A percentile compares a stretch with the other conserved stretches of the same genome.
Evolutionary conservation across 305 asterid genomes (phyloP).

Genomic region (Stenogyne calaminthoides): DNA sequence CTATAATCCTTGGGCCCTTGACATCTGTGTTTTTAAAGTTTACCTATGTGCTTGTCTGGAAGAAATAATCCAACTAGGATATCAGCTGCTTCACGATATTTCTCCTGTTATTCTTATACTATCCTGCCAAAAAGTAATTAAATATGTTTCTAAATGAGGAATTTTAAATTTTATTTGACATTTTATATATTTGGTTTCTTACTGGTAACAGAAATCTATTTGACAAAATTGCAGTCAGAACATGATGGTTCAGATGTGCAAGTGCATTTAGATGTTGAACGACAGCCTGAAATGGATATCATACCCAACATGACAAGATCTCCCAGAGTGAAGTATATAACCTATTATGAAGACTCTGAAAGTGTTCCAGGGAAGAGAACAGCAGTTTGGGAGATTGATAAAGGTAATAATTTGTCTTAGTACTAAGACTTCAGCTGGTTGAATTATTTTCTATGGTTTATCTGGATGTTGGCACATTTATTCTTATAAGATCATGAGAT

Average conservation of each 20-base stretch:
- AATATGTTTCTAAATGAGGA: not conserved
- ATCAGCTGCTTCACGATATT: conserved; percentile 8
- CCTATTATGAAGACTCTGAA: conserved; percentile 97
- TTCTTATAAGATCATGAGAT: conserved; percentile 12
- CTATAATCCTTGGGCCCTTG: not conserved
- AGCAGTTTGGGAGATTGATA: conserved; percentile 99
- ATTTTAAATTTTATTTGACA: not conserved
- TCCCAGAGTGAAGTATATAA: conserved; percentile 84
- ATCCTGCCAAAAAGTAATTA: conserved; percentile 3
- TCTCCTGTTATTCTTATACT: conserved; percentile 24
- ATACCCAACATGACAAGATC: conserved; percentile 94
- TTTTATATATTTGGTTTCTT: conserved; percentile 11
- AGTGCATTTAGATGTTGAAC: conserved; percentile 76
- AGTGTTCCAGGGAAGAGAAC: conserved; percentile 93
- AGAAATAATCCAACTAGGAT: not conserved
- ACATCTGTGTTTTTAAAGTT: not conserved
- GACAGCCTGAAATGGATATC: conserved; percentile 71
- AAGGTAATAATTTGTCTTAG: conserved; percentile 52
- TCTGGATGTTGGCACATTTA: conserved; percentile 4
- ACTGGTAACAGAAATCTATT: conserved; percentile 19
- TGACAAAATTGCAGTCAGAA: conserved; percentile 69
- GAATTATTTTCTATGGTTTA: not conserved
- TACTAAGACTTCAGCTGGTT: conserved; percentile 22
- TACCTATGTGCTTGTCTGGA: not conserved
- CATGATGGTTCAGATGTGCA: conserved; percentile 97